Percentiles rank a stretch among this genome's conserved stretches.
Evolutionary conservation across 306 rosid species (phyloP).

Genomic region (Quercus gilva): DNA sequence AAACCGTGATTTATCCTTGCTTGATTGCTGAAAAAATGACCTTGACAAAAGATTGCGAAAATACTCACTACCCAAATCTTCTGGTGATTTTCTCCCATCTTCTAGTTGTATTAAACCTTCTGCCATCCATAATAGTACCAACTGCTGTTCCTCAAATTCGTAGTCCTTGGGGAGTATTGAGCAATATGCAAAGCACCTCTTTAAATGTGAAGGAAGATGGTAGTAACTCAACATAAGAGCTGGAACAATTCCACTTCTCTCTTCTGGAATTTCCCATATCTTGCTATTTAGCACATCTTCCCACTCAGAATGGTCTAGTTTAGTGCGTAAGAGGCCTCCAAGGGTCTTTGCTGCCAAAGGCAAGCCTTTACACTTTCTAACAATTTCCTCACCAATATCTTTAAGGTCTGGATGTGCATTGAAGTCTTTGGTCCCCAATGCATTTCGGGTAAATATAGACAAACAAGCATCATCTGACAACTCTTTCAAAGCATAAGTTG

Average conservation of each 20-base stretch:
- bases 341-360: constrained; percentile 8
- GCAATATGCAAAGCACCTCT: constrained; percentile 11
- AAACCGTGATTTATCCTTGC: no score
- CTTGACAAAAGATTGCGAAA: neutral
- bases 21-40: neutral
- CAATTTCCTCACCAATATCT: neutral
- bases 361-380: neutral
- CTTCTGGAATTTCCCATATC: neutral
- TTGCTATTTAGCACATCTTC: neutral
- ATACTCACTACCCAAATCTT: neutral
- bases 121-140: constrained; percentile 5
- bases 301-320: neutral
- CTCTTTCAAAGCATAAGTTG: neutral
- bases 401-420: neutral
- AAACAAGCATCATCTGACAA: neutral
- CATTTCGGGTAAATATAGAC: neutral
- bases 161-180: constrained; percentile 2
- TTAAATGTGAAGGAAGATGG: neutral
- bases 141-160: neutral
- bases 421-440: neutral
- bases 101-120: neutral
- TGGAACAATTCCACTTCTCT: neutral
- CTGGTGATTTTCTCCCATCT: neutral
- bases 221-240: constrained; percentile 10
- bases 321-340: neutral